phyloP scores from a whole-genome alignment of 2,329 filamentous ascomycete species.

The Apiospora hydei region DNA sequence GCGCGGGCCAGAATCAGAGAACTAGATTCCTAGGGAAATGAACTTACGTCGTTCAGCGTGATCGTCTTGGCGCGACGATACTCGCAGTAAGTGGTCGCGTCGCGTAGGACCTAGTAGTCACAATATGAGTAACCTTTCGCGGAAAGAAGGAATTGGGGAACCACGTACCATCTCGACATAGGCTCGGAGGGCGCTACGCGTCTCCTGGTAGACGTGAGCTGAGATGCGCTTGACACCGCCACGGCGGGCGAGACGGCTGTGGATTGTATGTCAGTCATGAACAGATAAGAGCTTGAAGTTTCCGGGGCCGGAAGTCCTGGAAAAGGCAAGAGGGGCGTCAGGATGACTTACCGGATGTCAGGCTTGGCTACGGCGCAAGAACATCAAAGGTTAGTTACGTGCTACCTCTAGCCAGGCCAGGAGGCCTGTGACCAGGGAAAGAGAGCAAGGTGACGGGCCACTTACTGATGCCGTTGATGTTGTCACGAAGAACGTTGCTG shows the following conservation, averaged over 20 bases:
- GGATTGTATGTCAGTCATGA: not conserved
- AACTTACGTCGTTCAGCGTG: constrained; percentile 65
- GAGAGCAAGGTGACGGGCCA: not conserved
- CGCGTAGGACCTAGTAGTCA: constrained; percentile 55
- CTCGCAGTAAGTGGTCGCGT: constrained; percentile 60
- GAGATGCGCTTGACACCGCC: constrained; percentile 81
- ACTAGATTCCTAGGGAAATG: not conserved
- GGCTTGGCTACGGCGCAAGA: constrained; percentile 53
- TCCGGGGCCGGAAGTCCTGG: not conserved
- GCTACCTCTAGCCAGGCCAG: not conserved
- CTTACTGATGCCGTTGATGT: constrained; percentile 40
- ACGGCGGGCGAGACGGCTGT: constrained; percentile 73
- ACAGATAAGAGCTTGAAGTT: not conserved
- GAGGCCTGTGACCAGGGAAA: not conserved
- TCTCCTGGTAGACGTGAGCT: constrained; percentile 57
- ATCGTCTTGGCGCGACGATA: constrained; percentile 67
- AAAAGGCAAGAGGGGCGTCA: not conserved
- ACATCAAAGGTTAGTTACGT: constrained; percentile 31
- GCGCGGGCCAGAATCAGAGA: not conserved
- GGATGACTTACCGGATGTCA: constrained; percentile 55
- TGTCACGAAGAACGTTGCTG: constrained; percentile 44
- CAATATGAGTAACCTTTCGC: constrained; percentile 28
- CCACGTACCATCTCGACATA: not conserved
- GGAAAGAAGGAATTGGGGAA: not conserved
- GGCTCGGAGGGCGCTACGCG: constrained; percentile 40